Conservation (phyloP, 208 protist genomes). For the Leishmania lainsoni region DNA sequence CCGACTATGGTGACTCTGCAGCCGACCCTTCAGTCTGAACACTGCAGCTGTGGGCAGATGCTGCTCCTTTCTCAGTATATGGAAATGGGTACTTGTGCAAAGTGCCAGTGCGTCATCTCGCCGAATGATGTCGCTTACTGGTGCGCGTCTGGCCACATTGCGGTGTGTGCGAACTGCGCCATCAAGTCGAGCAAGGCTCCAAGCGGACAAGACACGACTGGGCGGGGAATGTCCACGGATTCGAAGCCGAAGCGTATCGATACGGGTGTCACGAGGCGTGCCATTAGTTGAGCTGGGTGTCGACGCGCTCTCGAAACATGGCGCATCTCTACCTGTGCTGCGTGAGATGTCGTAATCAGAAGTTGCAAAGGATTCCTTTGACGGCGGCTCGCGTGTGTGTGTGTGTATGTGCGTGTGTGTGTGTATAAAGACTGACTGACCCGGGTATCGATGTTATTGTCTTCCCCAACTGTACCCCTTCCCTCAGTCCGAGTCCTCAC, state of each 20-base stretch:
- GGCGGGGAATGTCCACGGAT: background rate
- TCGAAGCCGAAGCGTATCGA: background rate
- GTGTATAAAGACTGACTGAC: too few species aligned
- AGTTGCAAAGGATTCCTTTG: too few species aligned
- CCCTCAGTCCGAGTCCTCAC: too few species aligned
- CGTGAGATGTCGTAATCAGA: background rate
- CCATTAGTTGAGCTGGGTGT: background rate
- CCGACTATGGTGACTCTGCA: constrained; percentile 38
- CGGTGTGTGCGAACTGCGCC: constrained; percentile 39
- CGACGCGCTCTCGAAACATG: background rate
- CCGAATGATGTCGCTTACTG: constrained; percentile 40
- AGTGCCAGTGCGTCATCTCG: constrained; percentile 31
- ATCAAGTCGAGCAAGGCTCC: constrained; percentile 8
- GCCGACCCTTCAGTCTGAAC: constrained; percentile 22
- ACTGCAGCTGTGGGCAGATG: constrained; percentile 51
- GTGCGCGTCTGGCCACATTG: constrained; percentile 43
- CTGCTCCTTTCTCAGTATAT: constrained; percentile 41
- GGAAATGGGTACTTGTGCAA: constrained; percentile 25
- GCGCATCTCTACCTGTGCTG: background rate
- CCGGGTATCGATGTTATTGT: too few species aligned
- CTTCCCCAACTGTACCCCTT: too few species aligned
- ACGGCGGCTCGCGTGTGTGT: background rate
- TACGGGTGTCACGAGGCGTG: background rate
- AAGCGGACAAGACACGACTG: background rate
- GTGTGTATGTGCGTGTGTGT: background rate